Evolutionary conservation across 345 rosid genomes (phyloP), one percentile per base, ranked within the genome.

Genomic region (Aquilaria sinensis): DNA sequence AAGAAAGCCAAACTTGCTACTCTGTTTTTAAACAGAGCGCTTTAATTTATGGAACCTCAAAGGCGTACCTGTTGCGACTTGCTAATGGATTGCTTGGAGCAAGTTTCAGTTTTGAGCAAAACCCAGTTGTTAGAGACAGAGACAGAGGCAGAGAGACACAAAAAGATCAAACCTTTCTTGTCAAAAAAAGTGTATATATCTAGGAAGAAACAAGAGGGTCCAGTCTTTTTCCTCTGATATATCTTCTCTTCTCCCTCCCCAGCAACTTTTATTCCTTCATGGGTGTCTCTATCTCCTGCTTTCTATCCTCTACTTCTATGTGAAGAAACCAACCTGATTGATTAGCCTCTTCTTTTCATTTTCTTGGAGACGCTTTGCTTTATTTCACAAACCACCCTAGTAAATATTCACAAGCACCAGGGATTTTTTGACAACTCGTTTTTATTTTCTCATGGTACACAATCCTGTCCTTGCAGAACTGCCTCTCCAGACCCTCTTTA

Each of bases 281-380:
- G 76, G 62, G 33, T 63, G 77, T 76, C 84, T 67, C 82, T 77
- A 70, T 81, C 76, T 72, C 48, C 63, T 64, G 51, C 72, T 67
- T 62, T 78, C 33, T 61, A 50, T 59, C 50, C 70, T 69, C 79
- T 85, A 68, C 95, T 89, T 85, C 74, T 70, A 70, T 77, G 66
- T 57, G 86, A 88, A 88, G 98, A 80, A 90, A 81, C 78, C 88
- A 72, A 64, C 64, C 61, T 63, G 76, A 79, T 75, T 74, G 71
- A 68, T 69, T 65, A 7, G 47, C 55, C 67, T 63, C 14, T 15
- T 3, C 47, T 60, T 9, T 15, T 34, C 34, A n/a, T 53, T 29
- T 47, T 6, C 4, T 13, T 29, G 14, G 52, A n/a, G 52, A 32
- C 23, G 10, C 15, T 32, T 60, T 57, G 68, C 60, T 70, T 71